A percentile compares a stretch with the other conserved stretches of the same genome.
Conservation (phyloP, 192 early-diverging fungal genomes). For the Coemansia nantahalensis region DNA sequence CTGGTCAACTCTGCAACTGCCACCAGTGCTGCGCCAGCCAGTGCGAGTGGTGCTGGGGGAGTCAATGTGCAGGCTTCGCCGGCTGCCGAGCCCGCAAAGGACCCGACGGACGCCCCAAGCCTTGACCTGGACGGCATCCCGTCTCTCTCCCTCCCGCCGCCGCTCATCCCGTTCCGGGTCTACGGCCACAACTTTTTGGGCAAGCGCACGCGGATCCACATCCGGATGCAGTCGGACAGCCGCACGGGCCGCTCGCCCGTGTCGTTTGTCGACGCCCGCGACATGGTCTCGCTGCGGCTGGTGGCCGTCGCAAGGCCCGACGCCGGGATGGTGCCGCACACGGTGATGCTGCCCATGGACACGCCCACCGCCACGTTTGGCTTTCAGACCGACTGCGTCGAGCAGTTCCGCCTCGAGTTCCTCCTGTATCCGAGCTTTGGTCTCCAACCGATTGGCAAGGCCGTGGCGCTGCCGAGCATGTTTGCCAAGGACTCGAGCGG, state of each 20-base stretch:
- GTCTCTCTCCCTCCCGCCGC: conserved; percentile 91
- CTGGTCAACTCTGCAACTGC: conserved; percentile 61
- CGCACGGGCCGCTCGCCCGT: conserved; percentile 25
- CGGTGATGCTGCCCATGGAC: conserved; percentile 83
- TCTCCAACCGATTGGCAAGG: conserved; percentile 86
- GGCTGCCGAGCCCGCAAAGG: conserved; percentile 12
- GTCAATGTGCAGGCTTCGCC: no score
- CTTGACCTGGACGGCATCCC: conserved; percentile 90
- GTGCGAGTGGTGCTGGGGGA: no score
- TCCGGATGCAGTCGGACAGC: conserved; percentile 60
- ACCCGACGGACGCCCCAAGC: conserved; percentile 40
- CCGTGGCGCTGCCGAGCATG: conserved; percentile 71
- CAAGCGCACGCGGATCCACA: conserved; percentile 81
- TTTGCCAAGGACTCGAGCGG: conserved; percentile 50
- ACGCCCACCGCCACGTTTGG: conserved; percentile 68
- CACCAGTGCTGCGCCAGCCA: not conserved
- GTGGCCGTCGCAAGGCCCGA: conserved; percentile 88
- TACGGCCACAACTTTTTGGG: conserved; percentile 98
- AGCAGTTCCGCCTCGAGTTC: conserved; percentile 87
- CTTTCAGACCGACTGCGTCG: conserved; percentile 76
- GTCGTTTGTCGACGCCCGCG: conserved; percentile 39
- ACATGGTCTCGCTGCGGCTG: conserved; percentile 71
- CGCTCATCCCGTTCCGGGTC: conserved; percentile 96
- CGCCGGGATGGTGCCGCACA: conserved; percentile 83
- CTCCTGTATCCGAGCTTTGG: conserved; percentile 97